phyloP scores from a whole-genome alignment of 2,329 filamentous ascomycete genomes.

The Botrytis galanthina region DNA sequence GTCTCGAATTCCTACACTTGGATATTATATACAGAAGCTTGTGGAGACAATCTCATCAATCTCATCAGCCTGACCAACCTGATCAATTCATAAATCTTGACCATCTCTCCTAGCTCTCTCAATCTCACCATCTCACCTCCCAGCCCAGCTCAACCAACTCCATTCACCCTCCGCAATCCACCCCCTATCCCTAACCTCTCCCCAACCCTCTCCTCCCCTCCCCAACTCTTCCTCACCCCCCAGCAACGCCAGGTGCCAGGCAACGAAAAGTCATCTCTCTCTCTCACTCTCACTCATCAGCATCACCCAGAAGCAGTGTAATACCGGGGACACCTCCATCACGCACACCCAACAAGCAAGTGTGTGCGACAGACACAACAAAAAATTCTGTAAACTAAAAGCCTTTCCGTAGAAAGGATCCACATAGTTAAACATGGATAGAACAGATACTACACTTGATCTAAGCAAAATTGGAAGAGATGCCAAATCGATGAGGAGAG shows the following conservation, averaged over 20 bases:
- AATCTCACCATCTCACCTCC: too few relatives aligned
- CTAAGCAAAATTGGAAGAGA: conserved; percentile 51
- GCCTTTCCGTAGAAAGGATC: conserved; percentile 46
- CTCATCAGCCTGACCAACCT: too few relatives aligned
- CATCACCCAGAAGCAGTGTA: conserved; percentile 71
- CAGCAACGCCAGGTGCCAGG: conserved; percentile 47
- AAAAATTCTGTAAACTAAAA: background rate
- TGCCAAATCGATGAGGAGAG: conserved; percentile 27
- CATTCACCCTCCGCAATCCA: background rate
- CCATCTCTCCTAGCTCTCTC: background rate
- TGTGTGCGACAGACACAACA: background rate
- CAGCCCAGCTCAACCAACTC: background rate
- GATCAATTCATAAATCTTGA: background rate
- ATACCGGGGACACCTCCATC: conserved; percentile 69
- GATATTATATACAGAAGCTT: background rate
- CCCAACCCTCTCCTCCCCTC: too few relatives aligned
- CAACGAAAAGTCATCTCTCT: conserved; percentile 51
- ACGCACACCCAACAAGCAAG: conserved; percentile 42
- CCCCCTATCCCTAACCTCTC: background rate
- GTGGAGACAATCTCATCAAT: background rate
- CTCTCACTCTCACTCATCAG: conserved; percentile 32
- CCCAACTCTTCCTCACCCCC: conserved; percentile 53
- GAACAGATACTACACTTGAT: conserved; percentile 69
- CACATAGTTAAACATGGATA: conserved; percentile 68
- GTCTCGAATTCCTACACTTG: background rate